Evolutionary conservation across 306 rosid genomes (phyloP).

Genomic region (Pachyrhizus erosus): DNA sequence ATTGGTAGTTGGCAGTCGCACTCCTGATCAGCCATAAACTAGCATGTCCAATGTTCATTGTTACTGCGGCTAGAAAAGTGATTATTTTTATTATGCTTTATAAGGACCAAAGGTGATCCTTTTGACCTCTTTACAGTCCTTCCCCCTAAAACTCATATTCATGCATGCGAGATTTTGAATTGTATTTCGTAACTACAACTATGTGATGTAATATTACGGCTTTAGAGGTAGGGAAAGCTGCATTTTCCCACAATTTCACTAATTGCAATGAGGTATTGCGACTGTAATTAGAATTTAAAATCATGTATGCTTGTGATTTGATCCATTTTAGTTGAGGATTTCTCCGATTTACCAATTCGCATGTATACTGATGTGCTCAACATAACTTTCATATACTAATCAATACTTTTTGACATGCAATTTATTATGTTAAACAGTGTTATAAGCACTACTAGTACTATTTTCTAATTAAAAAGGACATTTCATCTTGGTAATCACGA

Average conservation of each 20-base stretch:
- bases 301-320: not conserved
- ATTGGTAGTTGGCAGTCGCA: conserved; percentile 47
- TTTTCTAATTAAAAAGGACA: not conserved
- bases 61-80: not conserved
- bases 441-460: not conserved
- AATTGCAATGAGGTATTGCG: no score
- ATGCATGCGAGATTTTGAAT: no score
- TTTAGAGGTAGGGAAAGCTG: not conserved
- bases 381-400: not conserved
- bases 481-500: not conserved
- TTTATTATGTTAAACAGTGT: not conserved
- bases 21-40: conserved; percentile 43
- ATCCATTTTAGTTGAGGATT: not conserved
- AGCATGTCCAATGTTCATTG: conserved; percentile 40
- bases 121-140: no score
- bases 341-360: not conserved
- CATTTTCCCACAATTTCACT: not conserved
- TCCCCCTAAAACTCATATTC: no score
- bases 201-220: not conserved
- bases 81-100: no score
- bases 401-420: not conserved
- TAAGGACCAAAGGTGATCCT: not conserved
- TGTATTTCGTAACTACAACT: no score
- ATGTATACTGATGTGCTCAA: not conserved
- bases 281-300: no score